Evolutionary conservation across 805 yeast genomes (phyloP).

Genomic region (Zygoascus bituminiphila): DNA sequence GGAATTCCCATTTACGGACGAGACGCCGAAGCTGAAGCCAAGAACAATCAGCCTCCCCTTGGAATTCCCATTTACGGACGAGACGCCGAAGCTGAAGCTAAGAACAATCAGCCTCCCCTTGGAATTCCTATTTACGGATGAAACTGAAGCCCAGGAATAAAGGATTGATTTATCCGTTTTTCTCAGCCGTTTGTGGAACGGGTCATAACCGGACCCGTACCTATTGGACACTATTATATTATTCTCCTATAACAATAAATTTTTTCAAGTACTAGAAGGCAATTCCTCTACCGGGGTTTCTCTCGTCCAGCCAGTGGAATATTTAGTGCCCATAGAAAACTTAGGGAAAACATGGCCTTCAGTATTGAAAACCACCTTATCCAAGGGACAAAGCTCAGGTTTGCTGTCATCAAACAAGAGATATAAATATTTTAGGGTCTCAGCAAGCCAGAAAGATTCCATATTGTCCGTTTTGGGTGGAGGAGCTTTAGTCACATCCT

Average conservation of each 20-base stretch:
- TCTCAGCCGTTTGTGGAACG: not conserved
- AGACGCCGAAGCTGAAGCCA: conserved; percentile 4
- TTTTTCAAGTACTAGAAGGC: not conserved
- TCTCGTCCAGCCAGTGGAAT: conserved; percentile 52
- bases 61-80: not conserved
- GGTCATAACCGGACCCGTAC: not conserved
- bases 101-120: not conserved
- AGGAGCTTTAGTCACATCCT: conserved; percentile 52
- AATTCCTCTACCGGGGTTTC: not conserved
- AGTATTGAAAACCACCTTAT: conserved; percentile 72
- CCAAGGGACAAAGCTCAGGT: conserved; percentile 52
- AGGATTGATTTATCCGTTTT: not conserved
- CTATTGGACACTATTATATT: not conserved
- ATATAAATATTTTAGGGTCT: conserved; percentile 80
- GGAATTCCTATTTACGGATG: conserved; percentile 2
- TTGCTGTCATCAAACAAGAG: conserved; percentile 58
- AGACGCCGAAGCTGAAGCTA: conserved; percentile 5
- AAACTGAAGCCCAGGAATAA: conserved; percentile 2
- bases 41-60: not conserved
- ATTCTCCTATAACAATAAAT: not conserved
- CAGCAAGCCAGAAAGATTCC: conserved; percentile 93
- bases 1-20: conserved; percentile 4
- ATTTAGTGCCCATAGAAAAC: conserved; percentile 42
- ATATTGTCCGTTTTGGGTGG: conserved; percentile 58
- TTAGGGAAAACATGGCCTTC: conserved; percentile 93